Evolutionary conservation across 805 yeast species (phyloP), one percentile per base, ranked within the genome.

Genomic region (Clavispora fructus): DNA sequence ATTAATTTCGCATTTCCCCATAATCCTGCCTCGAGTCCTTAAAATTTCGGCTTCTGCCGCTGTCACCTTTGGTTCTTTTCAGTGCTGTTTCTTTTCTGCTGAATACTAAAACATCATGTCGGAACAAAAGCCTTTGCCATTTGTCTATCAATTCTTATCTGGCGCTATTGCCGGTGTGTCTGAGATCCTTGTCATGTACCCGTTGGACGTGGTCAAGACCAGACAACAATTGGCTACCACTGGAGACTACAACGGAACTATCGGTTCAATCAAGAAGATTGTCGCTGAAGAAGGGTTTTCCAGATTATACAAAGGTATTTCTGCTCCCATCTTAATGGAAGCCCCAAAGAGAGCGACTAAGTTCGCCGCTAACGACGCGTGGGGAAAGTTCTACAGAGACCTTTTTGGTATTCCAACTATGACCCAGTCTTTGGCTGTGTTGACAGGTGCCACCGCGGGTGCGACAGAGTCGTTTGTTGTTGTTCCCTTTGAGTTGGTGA

Each of bases 291-390:
- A 94, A 67, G 99, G 99, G 43, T 76, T 82, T 37, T 69, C 85
- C 10, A 77, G 94, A 52, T 77, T 92, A 48, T 94, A 94, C 71
- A 83, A 91, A 63, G 99, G 99, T 55, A 94, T 94, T 59, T 73
- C 87, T 28, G 96, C 99, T 23, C 99, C 99, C 30, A 88, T 94
- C 56, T 75, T 94, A 60, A 94, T 94, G 99, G 99, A 94, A 68
- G 99, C 98, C 12, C 99, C 99, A 54, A 94, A 94, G 76, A 83
- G 99, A 74, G 99, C 99, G 37, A 91, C 96, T 55, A 94, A 94
- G 68, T 94, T 94, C 64, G 97, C 98, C 43, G 96, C 97, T 51
- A 94, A 94, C 64, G 99, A 94, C 64, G 95, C 89, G 66, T 94
- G 96, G 85, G 92, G 96, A 44, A 85, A 85, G 66, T 67, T 90